Percentiles rank a stretch among this genome's conserved stretches.
phyloP scores from a whole-genome alignment of 2,329 filamentous ascomycete species.

The Nakataea oryzae region DNA sequence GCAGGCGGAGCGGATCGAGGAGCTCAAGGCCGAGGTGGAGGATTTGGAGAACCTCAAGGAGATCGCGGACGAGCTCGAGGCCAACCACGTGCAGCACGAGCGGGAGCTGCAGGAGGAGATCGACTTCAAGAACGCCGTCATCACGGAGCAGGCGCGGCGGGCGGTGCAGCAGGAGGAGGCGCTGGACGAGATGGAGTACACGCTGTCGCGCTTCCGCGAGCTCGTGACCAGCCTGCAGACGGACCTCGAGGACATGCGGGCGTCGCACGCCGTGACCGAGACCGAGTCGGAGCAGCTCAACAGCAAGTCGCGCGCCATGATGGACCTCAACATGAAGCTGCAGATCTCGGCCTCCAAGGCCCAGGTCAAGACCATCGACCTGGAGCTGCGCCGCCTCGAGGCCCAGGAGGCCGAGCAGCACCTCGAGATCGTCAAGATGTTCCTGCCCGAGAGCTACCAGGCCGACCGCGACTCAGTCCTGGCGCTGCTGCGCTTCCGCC shows the following conservation, averaged over 20 bases:
- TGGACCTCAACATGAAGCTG: constrained; percentile 92
- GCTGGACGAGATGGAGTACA: constrained; percentile 84
- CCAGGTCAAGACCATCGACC: constrained; percentile 86
- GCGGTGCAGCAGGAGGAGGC: constrained; percentile 66
- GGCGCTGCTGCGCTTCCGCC: constrained; percentile 77
- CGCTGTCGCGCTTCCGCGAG: constrained; percentile 77
- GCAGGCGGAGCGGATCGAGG: constrained; percentile 72
- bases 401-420: constrained; percentile 85
- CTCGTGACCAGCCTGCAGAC: constrained; percentile 76
- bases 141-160: constrained; percentile 70
- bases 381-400: constrained; percentile 78
- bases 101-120: constrained; percentile 92
- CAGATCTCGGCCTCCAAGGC: constrained; percentile 84
- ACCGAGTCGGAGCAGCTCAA: constrained; percentile 86
- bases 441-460: constrained; percentile 76
- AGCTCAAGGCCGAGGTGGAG: constrained; percentile 71
- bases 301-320: constrained; percentile 82
- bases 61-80: constrained; percentile 86
- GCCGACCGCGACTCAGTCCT: constrained; percentile 78
- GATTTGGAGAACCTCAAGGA: constrained; percentile 86
- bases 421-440: constrained; percentile 77
- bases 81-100: constrained; percentile 85
- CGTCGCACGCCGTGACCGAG: constrained; percentile 86
- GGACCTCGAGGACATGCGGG: constrained; percentile 84
- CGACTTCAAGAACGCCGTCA: constrained; percentile 75